Conservation (phyloP, 2,329 filamentous ascomycete species). For the Aspergillus sp. region DNA sequence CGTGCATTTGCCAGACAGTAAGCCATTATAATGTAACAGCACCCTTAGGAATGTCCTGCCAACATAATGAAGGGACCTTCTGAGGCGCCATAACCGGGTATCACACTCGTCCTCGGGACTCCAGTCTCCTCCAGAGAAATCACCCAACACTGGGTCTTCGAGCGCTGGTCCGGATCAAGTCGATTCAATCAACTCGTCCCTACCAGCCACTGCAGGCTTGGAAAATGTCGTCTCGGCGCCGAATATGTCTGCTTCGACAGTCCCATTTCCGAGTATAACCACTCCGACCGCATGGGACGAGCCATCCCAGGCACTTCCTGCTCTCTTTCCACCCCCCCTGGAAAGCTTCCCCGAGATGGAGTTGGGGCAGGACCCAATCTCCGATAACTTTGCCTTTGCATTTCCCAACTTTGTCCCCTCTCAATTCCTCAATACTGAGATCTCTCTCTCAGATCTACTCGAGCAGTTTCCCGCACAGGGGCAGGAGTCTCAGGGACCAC, state of each 20-base stretch:
- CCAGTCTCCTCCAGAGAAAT: background rate
- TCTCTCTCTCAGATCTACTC: background rate
- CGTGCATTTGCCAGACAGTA: background rate
- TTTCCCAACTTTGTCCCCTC: background rate
- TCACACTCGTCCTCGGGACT: background rate
- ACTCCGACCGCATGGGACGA: background rate
- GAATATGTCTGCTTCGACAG: background rate
- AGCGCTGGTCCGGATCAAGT: background rate
- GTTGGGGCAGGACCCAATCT: background rate
- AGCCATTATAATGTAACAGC: background rate
- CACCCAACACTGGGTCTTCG: background rate
- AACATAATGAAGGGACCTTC: background rate
- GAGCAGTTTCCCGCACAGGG: background rate
- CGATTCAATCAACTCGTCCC: background rate
- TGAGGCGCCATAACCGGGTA: background rate
- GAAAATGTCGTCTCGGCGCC: background rate
- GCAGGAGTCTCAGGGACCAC: background rate
- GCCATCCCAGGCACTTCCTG: background rate
- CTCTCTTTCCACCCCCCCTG: background rate
- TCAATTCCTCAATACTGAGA: background rate
- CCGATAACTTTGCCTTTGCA: background rate
- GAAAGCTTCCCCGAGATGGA: background rate
- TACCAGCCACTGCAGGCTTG: too few species aligned
- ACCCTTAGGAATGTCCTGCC: too few species aligned
- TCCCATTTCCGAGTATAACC: background rate